These are phyloP conservation scores for Mycena metata DNA, from an alignment of 768 basidiomycete species.

Conservation along the genomic window DNA sequence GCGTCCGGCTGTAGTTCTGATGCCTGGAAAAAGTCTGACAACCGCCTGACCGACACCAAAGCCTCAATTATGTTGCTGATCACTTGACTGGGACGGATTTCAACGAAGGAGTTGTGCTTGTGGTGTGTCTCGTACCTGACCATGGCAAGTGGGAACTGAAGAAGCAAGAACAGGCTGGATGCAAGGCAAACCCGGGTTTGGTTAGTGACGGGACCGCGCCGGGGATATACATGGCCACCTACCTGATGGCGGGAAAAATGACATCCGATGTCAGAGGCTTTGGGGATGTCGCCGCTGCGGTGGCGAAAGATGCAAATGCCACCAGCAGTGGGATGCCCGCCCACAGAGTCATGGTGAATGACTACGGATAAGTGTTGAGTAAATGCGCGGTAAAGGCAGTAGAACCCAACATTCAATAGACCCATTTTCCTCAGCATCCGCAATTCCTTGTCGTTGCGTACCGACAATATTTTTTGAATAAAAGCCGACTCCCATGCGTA, in stretches of 20 bases:
- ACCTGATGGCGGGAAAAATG: slow-evolving; percentile 97
- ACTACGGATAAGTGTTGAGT: slow-evolving; percentile 47
- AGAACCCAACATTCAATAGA: slow-evolving; percentile 68
- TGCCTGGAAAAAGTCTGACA: slow-evolving; percentile 80
- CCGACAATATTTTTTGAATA: slow-evolving; percentile 79
- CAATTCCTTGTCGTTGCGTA: slow-evolving; percentile 87
- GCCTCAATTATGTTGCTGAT: slow-evolving; percentile 90
- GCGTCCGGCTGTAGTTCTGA: slow-evolving; percentile 88
- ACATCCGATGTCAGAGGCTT: slow-evolving; percentile 88
- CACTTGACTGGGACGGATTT: slow-evolving; percentile 59
- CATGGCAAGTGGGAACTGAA: slow-evolving; percentile 90
- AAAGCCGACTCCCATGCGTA: slow-evolving; percentile 98
- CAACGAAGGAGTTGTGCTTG: too few species aligned
- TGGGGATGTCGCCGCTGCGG: slow-evolving; percentile 71
- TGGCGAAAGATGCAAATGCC: slow-evolving; percentile 86
- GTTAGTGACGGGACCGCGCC: too few species aligned
- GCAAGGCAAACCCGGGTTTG: too few species aligned
- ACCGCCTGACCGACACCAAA: slow-evolving; percentile 83
- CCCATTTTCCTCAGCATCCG: slow-evolving; percentile 88
- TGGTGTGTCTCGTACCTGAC: slow-evolving; percentile 45
- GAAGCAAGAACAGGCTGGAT: slow-evolving; percentile 88
- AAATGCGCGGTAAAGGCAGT: not conserved
- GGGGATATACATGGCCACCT: too few species aligned
- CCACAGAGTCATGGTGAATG: slow-evolving; percentile 76
- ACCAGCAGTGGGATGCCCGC: slow-evolving; percentile 79